These are phyloP conservation scores for Mangifera indica DNA, from an alignment of 345 rosid genomes.

Conservation along the genomic window DNA sequence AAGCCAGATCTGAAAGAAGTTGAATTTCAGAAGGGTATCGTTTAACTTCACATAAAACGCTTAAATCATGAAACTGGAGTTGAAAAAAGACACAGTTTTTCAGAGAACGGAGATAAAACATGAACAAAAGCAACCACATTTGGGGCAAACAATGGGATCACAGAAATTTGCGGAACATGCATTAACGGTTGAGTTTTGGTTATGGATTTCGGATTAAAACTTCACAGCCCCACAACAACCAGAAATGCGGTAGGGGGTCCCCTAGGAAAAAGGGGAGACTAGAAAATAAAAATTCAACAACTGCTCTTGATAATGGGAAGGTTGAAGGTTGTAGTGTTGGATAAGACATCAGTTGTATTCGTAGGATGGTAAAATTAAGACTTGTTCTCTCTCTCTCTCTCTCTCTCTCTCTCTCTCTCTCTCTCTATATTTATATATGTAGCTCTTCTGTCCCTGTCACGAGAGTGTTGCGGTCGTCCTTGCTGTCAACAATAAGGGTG, in stretches of 20 bases:
- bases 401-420: not conserved
- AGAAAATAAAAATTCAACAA: slow-evolving; percentile 12
- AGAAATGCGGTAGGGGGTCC: slow-evolving; percentile 18
- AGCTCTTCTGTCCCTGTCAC: slow-evolving; percentile 55
- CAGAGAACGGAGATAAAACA: not conserved
- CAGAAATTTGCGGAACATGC: slow-evolving; percentile 33
- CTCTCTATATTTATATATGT: not conserved
- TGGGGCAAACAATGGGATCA: slow-evolving; percentile 32
- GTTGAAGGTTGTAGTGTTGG: slow-evolving; percentile 36
- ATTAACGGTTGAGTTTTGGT: slow-evolving; percentile 24
- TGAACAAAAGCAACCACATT: slow-evolving; percentile 27
- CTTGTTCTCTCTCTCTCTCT: not conserved
- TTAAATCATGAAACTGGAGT: not conserved
- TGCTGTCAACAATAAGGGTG: slow-evolving; percentile 44
- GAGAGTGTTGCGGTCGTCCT: slow-evolving; percentile 59
- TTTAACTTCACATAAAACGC: too few species aligned
- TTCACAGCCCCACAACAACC: slow-evolving; percentile 18
- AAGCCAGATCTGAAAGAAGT: slow-evolving; percentile 43
- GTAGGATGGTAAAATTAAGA: slow-evolving; percentile 1
- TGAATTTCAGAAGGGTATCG: slow-evolving; percentile 31
- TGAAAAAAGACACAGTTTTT: slow-evolving; percentile 15
- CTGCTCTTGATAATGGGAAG: slow-evolving; percentile 12
- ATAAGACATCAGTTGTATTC: slow-evolving; percentile 16
- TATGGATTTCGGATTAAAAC: too few species aligned
- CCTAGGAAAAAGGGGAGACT: slow-evolving; percentile 23